Percentiles rank a stretch among this genome's conserved stretches.
phyloP scores from a whole-genome alignment of 805 yeast genomes.

The Saturnispora galanensis region DNA sequence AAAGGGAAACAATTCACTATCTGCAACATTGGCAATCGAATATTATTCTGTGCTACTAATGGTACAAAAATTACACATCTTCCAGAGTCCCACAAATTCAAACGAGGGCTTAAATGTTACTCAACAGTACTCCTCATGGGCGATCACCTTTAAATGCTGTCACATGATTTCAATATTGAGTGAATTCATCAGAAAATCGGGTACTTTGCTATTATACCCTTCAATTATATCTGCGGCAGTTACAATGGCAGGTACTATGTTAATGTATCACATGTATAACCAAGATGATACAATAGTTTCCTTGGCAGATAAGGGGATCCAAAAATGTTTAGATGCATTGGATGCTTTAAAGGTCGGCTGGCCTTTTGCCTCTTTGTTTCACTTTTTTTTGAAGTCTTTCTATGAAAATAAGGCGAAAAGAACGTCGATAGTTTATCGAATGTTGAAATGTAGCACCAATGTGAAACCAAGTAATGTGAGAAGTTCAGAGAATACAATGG shows the following conservation, averaged over 20 bases:
- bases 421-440: conserved; percentile 14
- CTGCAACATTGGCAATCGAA: conserved; percentile 53
- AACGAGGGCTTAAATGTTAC: conserved; percentile 28
- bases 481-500: conserved; percentile 2
- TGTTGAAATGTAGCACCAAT: background rate
- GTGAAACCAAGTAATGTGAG: background rate
- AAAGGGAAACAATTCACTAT: conserved; percentile 7
- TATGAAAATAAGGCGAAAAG: conserved; percentile 26
- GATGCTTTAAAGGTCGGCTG: conserved; percentile 39
- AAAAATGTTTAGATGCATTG: conserved; percentile 24
- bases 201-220: conserved; percentile 33
- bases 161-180: conserved; percentile 60
- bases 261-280: conserved; percentile 51
- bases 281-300: conserved; percentile 18
- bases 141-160: conserved; percentile 74
- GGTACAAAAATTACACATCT: conserved; percentile 59
- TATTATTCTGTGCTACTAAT: conserved; percentile 67
- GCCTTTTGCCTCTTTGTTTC: conserved; percentile 42
- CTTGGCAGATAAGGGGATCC: conserved; percentile 19
- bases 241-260: conserved; percentile 58
- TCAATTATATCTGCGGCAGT: conserved; percentile 34
- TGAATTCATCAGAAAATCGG: conserved; percentile 47
- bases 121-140: conserved; percentile 56
- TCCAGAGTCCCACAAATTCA: conserved; percentile 23
- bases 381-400: conserved; percentile 37